Evolutionary conservation across 164 flowering plant species (phyloP).

Genomic region (Vitis amurensis): DNA sequence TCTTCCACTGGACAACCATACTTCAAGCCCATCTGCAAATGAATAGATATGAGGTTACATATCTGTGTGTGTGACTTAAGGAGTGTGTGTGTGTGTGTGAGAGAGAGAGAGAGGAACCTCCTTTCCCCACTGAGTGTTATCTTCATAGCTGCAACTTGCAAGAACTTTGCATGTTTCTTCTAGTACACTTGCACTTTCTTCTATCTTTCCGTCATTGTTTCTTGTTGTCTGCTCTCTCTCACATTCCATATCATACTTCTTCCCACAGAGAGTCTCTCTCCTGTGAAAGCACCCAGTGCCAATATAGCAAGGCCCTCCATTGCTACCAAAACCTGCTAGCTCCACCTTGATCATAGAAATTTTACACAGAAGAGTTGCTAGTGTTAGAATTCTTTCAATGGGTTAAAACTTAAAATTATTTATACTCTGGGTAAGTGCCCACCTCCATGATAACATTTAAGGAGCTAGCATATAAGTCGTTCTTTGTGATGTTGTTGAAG

Average conservation of each 20-base stretch:
- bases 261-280: constrained; percentile 31
- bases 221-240: constrained; percentile 13
- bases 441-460: constrained; percentile 10
- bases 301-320: constrained; percentile 32
- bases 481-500: constrained; percentile 4
- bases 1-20: constrained; percentile 41
- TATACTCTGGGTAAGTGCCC: background rate
- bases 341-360: constrained; percentile 22
- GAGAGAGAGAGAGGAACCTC: constrained; percentile 32
- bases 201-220: background rate
- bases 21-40: constrained; percentile 35
- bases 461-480: constrained; percentile 21
- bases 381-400: too few species aligned
- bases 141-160: constrained; percentile 33
- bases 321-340: constrained; percentile 25
- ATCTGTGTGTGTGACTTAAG: background rate
- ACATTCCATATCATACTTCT: constrained; percentile 15
- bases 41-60: background rate
- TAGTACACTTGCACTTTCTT: constrained; percentile 16
- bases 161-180: constrained; percentile 29
- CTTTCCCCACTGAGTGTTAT: constrained; percentile 41
- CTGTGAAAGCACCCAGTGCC: constrained; percentile 49
- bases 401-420: too few species aligned
- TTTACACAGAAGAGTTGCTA: background rate
- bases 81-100: background rate